Base-by-base conservation (phyloP, 129 eudicot genomes). In the Ambrosia artemisiifolia region DNA sequence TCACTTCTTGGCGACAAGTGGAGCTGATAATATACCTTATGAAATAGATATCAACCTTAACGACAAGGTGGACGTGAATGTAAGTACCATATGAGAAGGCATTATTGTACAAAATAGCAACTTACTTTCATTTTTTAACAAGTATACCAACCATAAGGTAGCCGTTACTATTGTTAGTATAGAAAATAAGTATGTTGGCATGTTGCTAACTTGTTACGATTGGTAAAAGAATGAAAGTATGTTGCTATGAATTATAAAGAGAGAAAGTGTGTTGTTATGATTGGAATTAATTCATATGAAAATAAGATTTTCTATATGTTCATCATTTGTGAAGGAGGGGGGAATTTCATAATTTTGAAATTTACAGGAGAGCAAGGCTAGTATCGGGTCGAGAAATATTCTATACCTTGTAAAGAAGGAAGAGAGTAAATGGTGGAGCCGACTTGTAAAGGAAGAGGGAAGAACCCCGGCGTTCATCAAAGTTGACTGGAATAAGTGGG, bases 401-500 rank as follows among this genome's bases (percentile, higher is more conserved):
- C 64, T 77, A 64, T 91, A 79, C 70, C 77, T 85, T 38, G 70
- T 91, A 61, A 80, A 85, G 82, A 90, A 90, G 65, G 95, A 81
- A 42, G 96, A 90, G 79, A 77, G 73, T 78, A 85, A 87, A 73
- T 90, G 96, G 95, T 90, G 96, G 96, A 85, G 78, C 74, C 81
- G 95, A 71, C 78, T 87, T 55, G 63, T 90, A 28, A 85, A 85
- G 83, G 81, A 83, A 70, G 91, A 81, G 40, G 96, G 95, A 35
- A 87, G 80, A 75, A 84, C 89, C n/a, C 96, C 91, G 0, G 55
- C 43, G 6, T 90, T 87, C 54, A 48, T 90, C 57, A 90, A 90
- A 79, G 91, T 81, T 70, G 96, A 90, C 74, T 90, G 96, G 96
- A 85, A 90, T 50, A 90, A 83, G 80, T 87, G 94, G 96, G 91